These are phyloP conservation scores for Mycena kentingensis DNA, from an alignment of 768 basidiomycete genomes.

Conservation along the genomic window DNA sequence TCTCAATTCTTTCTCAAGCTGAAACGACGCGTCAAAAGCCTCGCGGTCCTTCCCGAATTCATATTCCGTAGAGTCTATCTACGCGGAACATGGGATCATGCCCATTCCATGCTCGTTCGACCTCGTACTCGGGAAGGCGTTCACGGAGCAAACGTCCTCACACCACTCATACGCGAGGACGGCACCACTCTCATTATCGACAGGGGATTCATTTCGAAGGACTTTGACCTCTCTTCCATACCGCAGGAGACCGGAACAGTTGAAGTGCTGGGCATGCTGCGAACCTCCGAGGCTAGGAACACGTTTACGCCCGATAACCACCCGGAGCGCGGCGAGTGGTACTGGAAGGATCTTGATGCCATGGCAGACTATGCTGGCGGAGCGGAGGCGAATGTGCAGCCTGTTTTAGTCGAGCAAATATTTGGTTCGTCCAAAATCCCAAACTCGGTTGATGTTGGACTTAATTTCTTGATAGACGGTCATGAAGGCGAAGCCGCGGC, in stretches of 20 bases:
- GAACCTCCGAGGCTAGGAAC: slow-evolving; percentile 73
- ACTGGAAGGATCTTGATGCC: slow-evolving; percentile 82
- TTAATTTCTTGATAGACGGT: slow-evolving; percentile 74
- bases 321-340: slow-evolving; percentile 81
- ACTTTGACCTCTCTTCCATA: slow-evolving; percentile 34
- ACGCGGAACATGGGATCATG: slow-evolving; percentile 77
- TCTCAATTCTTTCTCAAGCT: slow-evolving; percentile 20
- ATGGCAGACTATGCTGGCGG: slow-evolving; percentile 84
- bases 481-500: slow-evolving; percentile 73
- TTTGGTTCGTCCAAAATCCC: slow-evolving; percentile 77
- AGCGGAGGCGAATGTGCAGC: slow-evolving; percentile 70
- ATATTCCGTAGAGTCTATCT: slow-evolving; percentile 82
- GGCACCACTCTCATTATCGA: slow-evolving; percentile 89
- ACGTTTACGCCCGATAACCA: slow-evolving; percentile 88
- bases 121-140: slow-evolving; percentile 89
- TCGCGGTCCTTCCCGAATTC: slow-evolving; percentile 84
- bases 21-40: slow-evolving; percentile 34
- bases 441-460: too few relatives aligned
- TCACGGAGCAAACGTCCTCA: slow-evolving; percentile 85
- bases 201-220: slow-evolving; percentile 83
- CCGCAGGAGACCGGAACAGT: slow-evolving; percentile 56
- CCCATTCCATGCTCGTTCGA: slow-evolving; percentile 75
- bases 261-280: slow-evolving; percentile 83
- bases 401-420: slow-evolving; percentile 88
- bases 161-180: slow-evolving; percentile 77